phyloP scores from a whole-genome alignment of 208 protist genomes.

The Leptomonas seymouri region DNA sequence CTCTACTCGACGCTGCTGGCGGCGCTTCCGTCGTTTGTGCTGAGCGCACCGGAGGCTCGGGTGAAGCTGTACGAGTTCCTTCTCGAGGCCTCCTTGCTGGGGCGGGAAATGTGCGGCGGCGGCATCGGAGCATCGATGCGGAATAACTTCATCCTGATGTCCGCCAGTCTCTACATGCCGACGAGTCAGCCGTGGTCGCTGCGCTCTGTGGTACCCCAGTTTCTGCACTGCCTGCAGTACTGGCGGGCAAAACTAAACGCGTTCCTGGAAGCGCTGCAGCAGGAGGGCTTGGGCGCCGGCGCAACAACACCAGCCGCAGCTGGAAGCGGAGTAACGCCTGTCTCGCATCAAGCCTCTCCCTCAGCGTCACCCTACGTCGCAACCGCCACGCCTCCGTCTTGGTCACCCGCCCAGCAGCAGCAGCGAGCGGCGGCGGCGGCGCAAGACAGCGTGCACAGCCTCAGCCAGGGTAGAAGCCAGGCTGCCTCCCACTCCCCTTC shows the following conservation, averaged over 20 bases:
- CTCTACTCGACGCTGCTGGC: constrained; percentile 77
- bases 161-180: constrained; percentile 72
- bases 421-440: neutral
- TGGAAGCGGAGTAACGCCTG: neutral
- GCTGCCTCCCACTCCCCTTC: constrained; percentile 10
- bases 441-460: neutral
- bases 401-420: neutral
- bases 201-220: constrained; percentile 53
- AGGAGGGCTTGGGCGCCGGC: neutral
- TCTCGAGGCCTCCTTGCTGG: constrained; percentile 69
- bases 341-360: neutral
- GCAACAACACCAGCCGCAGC: constrained; percentile 3
- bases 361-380: neutral
- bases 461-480: constrained; percentile 8
- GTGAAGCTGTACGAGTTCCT: constrained; percentile 72
- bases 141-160: constrained; percentile 76
- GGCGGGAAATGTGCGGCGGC: constrained; percentile 73
- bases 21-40: constrained; percentile 33
- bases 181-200: constrained; percentile 73
- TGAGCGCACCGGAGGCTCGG: constrained; percentile 5
- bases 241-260: constrained; percentile 60
- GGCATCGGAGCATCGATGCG: constrained; percentile 69
- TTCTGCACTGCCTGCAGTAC: constrained; percentile 66
- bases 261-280: constrained; percentile 36
- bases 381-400: neutral